These are phyloP conservation scores for Penicillium goetzii DNA, from an alignment of 495 filamentous ascomycete species.

Conservation along the genomic window DNA sequence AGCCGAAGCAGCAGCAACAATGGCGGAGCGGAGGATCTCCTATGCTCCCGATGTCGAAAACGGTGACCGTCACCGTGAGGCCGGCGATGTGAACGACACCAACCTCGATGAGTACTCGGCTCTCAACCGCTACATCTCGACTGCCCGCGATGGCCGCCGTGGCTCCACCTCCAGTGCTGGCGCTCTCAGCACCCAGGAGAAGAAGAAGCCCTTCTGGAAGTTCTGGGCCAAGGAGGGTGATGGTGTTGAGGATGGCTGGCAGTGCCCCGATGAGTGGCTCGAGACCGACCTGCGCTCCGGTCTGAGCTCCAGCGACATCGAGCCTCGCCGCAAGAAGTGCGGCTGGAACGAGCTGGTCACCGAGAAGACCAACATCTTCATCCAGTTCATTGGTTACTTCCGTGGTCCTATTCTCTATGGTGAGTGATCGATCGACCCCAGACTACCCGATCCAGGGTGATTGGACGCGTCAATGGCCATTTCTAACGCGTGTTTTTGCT, in stretches of 20 bases:
- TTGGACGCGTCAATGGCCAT: conserved; percentile 10
- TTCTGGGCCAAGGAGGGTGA: conserved; percentile 55
- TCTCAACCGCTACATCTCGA: conserved; percentile 68
- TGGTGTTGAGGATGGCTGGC: conserved; percentile 47
- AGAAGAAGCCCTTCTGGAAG: conserved; percentile 60
- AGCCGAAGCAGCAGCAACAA: conserved; percentile 52
- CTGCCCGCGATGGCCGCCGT: conserved; percentile 62
- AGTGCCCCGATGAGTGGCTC: conserved; percentile 72
- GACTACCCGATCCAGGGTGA: background rate
- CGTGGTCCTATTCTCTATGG: conserved; percentile 83
- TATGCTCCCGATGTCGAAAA: conserved; percentile 58
- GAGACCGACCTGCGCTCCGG: conserved; percentile 70
- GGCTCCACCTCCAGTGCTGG: conserved; percentile 58
- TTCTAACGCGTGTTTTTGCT: conserved; percentile 14
- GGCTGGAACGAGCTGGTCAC: conserved; percentile 77
- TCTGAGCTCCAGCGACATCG: conserved; percentile 60
- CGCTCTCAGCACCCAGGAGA: conserved; percentile 42
- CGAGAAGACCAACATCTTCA: conserved; percentile 77
- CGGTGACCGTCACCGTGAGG: conserved; percentile 47
- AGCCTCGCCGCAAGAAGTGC: conserved; percentile 64
- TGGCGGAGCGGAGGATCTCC: conserved; percentile 59
- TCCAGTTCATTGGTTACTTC: conserved; percentile 80
- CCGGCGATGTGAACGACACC: conserved; percentile 33
- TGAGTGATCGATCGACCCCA: conserved; percentile 41
- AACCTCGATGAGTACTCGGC: conserved; percentile 57